Evolutionary conservation across 495 filamentous ascomycete species (phyloP).

Genomic region (Hamigera avellanea): DNA sequence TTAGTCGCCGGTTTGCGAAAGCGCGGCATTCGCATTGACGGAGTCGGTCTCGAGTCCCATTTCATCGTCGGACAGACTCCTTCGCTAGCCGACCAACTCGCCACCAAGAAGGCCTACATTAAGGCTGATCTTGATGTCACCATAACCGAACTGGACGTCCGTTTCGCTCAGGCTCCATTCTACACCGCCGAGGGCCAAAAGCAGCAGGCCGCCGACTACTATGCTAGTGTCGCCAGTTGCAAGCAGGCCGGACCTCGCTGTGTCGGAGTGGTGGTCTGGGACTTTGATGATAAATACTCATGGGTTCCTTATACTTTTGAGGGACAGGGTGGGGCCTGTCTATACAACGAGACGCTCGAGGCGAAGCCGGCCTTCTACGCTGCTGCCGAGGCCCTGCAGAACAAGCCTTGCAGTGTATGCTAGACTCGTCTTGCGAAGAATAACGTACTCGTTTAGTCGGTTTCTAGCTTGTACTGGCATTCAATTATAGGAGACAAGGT

Average conservation of each 20-base stretch:
- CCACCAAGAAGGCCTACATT: slow-evolving; percentile 31
- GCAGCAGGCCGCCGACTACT: slow-evolving; percentile 44
- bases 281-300: slow-evolving; percentile 41
- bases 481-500: too few species aligned
- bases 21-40: slow-evolving; percentile 44
- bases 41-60: slow-evolving; percentile 48
- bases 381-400: slow-evolving; percentile 9
- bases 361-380: slow-evolving; percentile 39
- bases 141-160: slow-evolving; percentile 54
- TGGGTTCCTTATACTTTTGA: slow-evolving; percentile 42
- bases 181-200: slow-evolving; percentile 21
- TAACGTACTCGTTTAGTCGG: too few species aligned
- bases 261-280: slow-evolving; percentile 49
- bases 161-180: slow-evolving; percentile 22
- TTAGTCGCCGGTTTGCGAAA: slow-evolving; percentile 36
- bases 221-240: slow-evolving; percentile 40
- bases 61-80: slow-evolving; percentile 42
- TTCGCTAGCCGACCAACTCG: slow-evolving; percentile 20
- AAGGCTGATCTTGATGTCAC: slow-evolving; percentile 42
- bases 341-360: slow-evolving; percentile 35
- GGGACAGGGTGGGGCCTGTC: slow-evolving; percentile 28
- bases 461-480: too few species aligned
- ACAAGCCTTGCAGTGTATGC: slow-evolving; percentile 9
- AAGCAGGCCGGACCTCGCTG: slow-evolving; percentile 37
- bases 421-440: slow-evolving; percentile 1